phyloP scores from a whole-genome alignment of 306 rosid species.

The Cyamopsis tetragonoloba region DNA sequence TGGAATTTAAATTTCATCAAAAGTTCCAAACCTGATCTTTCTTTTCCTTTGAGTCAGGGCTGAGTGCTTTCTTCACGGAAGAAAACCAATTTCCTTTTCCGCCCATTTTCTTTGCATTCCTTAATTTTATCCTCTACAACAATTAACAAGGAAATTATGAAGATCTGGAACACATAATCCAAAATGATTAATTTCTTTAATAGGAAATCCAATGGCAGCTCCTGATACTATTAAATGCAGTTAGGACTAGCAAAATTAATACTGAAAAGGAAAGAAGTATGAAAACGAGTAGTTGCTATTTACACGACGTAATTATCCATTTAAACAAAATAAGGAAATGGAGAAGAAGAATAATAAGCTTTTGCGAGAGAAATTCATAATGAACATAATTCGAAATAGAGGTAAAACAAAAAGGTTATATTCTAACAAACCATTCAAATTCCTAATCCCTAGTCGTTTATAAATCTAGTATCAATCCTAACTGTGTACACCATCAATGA shows the following conservation, averaged over 20 bases:
- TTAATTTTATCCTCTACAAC: constrained; percentile 39
- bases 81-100: constrained; percentile 96
- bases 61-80: constrained; percentile 87
- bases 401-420: background rate
- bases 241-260: constrained; percentile 8
- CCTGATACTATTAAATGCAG: constrained; percentile 16
- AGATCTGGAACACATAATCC: constrained; percentile 27
- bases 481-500: background rate
- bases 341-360: constrained; percentile 16
- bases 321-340: background rate
- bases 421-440: background rate
- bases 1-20: background rate
- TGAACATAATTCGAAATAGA: background rate
- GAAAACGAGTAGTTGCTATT: background rate
- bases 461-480: constrained; percentile 2
- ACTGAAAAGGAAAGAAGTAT: background rate
- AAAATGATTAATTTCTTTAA: background rate
- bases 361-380: constrained; percentile 2
- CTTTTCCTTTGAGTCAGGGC: constrained; percentile 83
- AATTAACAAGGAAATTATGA: background rate
- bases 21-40: constrained; percentile 55
- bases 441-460: constrained; percentile 13
- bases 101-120: constrained; percentile 89
- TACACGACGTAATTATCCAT: background rate
- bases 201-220: constrained; percentile 14